Conservation (phyloP, 306 rosid genomes). For the Cercis canadensis region DNA sequence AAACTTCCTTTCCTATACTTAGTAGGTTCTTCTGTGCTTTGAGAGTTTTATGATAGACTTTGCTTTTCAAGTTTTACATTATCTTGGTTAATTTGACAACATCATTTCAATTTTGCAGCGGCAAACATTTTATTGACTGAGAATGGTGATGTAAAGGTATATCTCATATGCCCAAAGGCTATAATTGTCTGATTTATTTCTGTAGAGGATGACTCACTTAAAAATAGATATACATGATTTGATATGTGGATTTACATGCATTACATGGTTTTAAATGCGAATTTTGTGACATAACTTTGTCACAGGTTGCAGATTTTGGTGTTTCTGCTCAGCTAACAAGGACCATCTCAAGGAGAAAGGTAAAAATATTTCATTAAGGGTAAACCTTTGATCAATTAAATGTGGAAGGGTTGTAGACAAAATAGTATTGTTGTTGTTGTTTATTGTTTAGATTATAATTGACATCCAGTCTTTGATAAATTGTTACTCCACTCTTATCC, state of each 20-base stretch:
- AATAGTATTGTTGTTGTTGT: background rate
- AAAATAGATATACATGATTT: slow-evolving; percentile 30
- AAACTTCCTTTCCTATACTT: background rate
- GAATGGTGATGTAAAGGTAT: slow-evolving; percentile 97
- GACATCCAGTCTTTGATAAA: slow-evolving; percentile 5
- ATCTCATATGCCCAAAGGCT: slow-evolving; percentile 31
- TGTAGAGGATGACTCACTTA: slow-evolving; percentile 27
- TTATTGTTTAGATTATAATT: slow-evolving; percentile 16
- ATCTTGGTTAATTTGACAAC: slow-evolving; percentile 38
- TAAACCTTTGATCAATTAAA: slow-evolving; percentile 27
- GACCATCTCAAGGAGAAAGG: slow-evolving; percentile 99
- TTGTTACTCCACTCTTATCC: background rate
- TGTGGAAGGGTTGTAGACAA: slow-evolving; percentile 28
- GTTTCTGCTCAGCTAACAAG: slow-evolving; percentile 98
- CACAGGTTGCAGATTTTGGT: slow-evolving; percentile 98
- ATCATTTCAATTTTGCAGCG: slow-evolving; percentile 70
- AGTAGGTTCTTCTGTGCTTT: slow-evolving; percentile 12
- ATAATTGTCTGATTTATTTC: slow-evolving; percentile 23
- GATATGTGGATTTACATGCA: slow-evolving; percentile 37
- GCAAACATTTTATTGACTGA: slow-evolving; percentile 94
- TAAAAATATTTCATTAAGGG: slow-evolving; percentile 41
- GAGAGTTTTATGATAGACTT: slow-evolving; percentile 19
- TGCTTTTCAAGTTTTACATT: slow-evolving; percentile 26
- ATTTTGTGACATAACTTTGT: slow-evolving; percentile 38
- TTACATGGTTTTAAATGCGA: slow-evolving; percentile 36